These are phyloP conservation scores for Dendrobium catenatum DNA, from an alignment of 106 monocot species.

Conservation along the genomic window DNA sequence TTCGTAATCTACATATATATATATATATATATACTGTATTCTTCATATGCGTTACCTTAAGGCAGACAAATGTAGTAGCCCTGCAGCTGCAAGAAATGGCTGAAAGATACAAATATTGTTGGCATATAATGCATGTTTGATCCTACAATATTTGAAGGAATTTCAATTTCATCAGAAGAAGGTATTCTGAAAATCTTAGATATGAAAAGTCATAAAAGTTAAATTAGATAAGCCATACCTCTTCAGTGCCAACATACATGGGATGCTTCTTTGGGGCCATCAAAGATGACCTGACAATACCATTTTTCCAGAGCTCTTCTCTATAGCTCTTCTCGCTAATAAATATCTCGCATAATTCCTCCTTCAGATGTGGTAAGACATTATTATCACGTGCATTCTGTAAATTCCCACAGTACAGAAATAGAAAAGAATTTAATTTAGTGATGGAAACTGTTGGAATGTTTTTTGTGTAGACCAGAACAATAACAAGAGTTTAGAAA, in stretches of 20 bases:
- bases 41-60: conserved; percentile 30
- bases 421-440: conserved; percentile 7
- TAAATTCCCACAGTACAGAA: not conserved
- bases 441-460: not conserved
- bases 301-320: conserved; percentile 53
- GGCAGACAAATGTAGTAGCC: conserved; percentile 62
- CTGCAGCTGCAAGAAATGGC: conserved; percentile 64
- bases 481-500: not conserved
- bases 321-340: conserved; percentile 46
- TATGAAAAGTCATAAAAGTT: not conserved
- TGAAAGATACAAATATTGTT: conserved; percentile 77
- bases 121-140: conserved; percentile 79
- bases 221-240: conserved; percentile 27
- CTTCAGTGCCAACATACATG: conserved; percentile 55
- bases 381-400: conserved; percentile 52
- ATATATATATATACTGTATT: not conserved
- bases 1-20: not conserved
- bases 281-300: conserved; percentile 47
- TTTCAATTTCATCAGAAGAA: not conserved
- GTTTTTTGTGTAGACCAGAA: not conserved
- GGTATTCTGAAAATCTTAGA: not conserved
- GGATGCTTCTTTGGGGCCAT: conserved; percentile 55
- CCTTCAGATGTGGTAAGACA: conserved; percentile 46
- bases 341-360: conserved; percentile 55
- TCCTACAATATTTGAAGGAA: conserved; percentile 46